These are phyloP conservation scores for Tanacetum coccineum DNA, from an alignment of 129 eudicot genomes.

Conservation along the genomic window DNA sequence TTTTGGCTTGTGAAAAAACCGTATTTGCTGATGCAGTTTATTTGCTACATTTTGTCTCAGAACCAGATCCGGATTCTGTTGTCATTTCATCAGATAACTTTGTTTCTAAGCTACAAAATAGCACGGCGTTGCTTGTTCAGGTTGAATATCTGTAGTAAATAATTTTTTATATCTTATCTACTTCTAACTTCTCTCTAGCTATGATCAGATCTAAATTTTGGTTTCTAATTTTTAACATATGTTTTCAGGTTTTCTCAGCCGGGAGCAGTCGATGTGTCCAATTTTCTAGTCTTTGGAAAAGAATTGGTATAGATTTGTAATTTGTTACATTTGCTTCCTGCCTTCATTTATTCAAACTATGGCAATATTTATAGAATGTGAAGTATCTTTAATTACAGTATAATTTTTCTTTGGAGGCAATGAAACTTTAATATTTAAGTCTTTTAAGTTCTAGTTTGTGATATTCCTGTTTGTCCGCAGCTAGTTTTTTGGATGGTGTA, in stretches of 20 bases:
- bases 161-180: conserved; percentile 9
- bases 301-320: conserved; percentile 47
- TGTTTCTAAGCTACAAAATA: conserved; percentile 42
- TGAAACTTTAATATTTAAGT: not conserved
- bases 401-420: too few relatives aligned
- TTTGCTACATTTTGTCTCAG: conserved; percentile 32
- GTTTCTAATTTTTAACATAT: not conserved
- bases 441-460: conserved; percentile 1
- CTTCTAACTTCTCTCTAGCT: not conserved
- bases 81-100: conserved; percentile 52
- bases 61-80: conserved; percentile 36
- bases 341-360: not conserved
- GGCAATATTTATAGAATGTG: not conserved
- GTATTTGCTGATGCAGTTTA: conserved; percentile 15
- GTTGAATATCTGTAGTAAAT: conserved; percentile 29
- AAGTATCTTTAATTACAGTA: not conserved
- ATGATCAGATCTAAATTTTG: not conserved
- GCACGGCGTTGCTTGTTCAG: conserved; percentile 64
- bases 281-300: conserved; percentile 59
- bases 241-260: conserved; percentile 57
- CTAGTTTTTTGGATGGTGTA: conserved; percentile 60
- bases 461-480: conserved; percentile 35
- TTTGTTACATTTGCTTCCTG: not conserved
- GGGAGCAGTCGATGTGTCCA: conserved; percentile 77
- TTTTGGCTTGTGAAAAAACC: conserved; percentile 1